Evolutionary conservation across 148 eudicot species (phyloP).

Genomic region (Vaccinium corymbosum): DNA sequence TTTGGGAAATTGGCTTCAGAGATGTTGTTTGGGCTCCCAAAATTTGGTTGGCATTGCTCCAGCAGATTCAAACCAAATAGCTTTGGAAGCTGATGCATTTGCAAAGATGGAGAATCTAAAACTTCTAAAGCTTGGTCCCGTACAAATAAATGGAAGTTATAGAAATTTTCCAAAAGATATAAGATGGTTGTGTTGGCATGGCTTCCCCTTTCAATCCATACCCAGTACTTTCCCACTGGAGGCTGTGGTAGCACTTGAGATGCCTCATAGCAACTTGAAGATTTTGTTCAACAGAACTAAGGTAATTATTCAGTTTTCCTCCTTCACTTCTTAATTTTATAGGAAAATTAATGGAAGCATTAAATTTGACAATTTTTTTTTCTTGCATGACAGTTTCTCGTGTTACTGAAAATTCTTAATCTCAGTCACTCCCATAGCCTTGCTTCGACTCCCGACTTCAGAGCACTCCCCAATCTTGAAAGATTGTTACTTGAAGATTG

Average conservation of each 20-base stretch:
- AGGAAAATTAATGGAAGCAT: neutral
- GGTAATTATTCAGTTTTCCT: neutral
- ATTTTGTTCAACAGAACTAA: neutral
- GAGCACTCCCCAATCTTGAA: neutral
- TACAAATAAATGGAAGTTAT: neutral
- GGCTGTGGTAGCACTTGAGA: neutral
- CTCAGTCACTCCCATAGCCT: conserved; percentile 9
- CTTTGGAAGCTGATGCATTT: neutral
- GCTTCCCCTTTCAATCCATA: conserved; percentile 7
- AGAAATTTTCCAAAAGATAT: neutral
- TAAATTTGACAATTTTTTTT: neutral
- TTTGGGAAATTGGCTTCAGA: neutral
- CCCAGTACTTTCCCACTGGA: neutral
- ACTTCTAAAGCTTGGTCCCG: neutral
- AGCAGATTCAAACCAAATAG: neutral
- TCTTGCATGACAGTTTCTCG: neutral
- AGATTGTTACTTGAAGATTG: too few relatives aligned
- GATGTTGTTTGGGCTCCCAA: neutral
- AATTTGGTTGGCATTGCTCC: neutral
- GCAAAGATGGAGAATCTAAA: neutral
- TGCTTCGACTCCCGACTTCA: neutral
- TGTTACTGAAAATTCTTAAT: conserved; percentile 2
- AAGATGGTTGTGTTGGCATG: conserved; percentile 4
- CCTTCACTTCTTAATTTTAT: neutral
- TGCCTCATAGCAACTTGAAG: neutral